Evolutionary conservation across 2,329 filamentous ascomycete species (phyloP), one percentile per base, ranked within the genome.

Genomic region (Colletotrichum kahawae): DNA sequence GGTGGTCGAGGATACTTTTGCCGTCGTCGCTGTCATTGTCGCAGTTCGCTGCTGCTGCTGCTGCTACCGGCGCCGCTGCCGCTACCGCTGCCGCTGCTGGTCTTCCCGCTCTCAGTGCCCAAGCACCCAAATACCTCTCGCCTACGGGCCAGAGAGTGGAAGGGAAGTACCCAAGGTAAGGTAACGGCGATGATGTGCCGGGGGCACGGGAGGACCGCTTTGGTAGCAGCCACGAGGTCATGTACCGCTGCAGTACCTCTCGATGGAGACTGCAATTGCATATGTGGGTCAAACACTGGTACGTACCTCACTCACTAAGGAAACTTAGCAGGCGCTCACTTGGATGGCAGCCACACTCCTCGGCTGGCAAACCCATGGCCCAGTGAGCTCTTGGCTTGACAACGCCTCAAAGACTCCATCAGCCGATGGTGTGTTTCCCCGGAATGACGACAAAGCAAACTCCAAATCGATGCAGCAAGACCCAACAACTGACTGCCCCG

Each of bases 151-250:
- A 24, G 24, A 24, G 24, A 24, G 24, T 24, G 24, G 24, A 24
- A 24, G 24, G 4, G 24, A 24, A 24, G 24, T 24, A 24, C 24
- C 24, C 21, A 21, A 21, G 21, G 21, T 21, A n/a, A 51, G 43
- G 43, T 51, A 51, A 59, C 27, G 65, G 65, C 21, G 65, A 54
- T 34, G 68, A 67, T 68, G 38, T 62, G 63, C 72, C 33, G 63
- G 72, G 72, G 69, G 9, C 63, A 51, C 63, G 69, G 63, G 57
- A 73, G 48, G 71, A 51, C 67, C 56, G 21, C 63, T 71, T 57
- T 63, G 63, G 63, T 63, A 64, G 73, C 73, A 71, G 69, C 73
- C 73, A 75, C 73, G 64, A 75, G 73, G 73, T 36, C 34, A 54
- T 72, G 73, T 75, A 75, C 64, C 64, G 57, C 64, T 73, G 63